These are phyloP conservation scores for Colletotrichum shisoi DNA, from an alignment of 2,329 filamentous ascomycete genomes.

Conservation along the genomic window DNA sequence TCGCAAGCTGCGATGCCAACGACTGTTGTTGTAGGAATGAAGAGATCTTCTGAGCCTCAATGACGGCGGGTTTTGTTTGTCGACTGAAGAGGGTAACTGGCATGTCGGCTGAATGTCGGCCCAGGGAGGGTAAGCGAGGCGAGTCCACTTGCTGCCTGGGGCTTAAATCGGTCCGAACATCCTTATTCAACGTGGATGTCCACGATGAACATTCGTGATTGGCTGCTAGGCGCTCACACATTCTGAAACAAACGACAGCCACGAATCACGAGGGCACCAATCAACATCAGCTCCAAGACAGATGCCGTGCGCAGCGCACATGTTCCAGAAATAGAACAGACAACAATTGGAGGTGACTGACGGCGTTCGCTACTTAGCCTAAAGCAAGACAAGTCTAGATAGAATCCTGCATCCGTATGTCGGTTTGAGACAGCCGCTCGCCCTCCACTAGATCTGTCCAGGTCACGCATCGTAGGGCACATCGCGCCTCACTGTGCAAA, in stretches of 20 bases:
- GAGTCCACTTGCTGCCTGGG: constrained; percentile 26
- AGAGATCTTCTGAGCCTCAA: neutral
- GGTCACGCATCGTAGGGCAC: too few relatives aligned
- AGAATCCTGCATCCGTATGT: neutral
- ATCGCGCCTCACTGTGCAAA: neutral
- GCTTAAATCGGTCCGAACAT: neutral
- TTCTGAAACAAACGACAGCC: constrained; percentile 49
- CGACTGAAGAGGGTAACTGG: constrained; percentile 14
- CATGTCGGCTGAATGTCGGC: constrained; percentile 29
- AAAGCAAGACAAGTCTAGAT: constrained; percentile 5
- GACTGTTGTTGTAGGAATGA: constrained; percentile 2
- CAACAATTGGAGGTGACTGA: constrained; percentile 17
- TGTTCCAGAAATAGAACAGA: constrained; percentile 37
- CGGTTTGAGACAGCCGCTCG: constrained; percentile 4
- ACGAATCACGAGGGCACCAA: constrained; percentile 36
- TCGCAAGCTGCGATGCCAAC: constrained; percentile 17
- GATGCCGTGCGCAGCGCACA: constrained; percentile 14
- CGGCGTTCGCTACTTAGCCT: constrained; percentile 2
- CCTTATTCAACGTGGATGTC: constrained; percentile 7
- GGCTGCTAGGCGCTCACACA: constrained; percentile 47
- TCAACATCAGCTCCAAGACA: constrained; percentile 10
- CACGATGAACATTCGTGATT: constrained; percentile 40
- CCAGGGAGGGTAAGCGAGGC: constrained; percentile 27
- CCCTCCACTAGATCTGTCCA: neutral
- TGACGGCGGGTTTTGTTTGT: constrained; percentile 27